Base-by-base conservation (phyloP, 768 basidiomycete genomes). In the Postia placenta region DNA sequence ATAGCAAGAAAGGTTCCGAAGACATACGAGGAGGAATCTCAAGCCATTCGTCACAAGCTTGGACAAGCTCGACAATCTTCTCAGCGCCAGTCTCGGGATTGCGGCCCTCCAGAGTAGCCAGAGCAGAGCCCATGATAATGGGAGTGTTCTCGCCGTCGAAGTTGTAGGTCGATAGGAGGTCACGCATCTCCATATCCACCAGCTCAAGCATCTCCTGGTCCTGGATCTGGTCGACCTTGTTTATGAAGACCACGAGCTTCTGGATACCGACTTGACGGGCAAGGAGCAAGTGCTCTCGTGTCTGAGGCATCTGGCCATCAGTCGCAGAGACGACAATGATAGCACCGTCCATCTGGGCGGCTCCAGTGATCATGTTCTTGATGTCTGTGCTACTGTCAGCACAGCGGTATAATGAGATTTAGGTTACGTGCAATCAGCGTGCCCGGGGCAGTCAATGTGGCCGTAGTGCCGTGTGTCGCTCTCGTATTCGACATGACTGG, bases 141-240 rank as follows among this genome's bases (percentile, higher is more conserved):
- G 96, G 96, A 0, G 96, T 98, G 60, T 85, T 79, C 68, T 99
- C 96, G 47, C 96, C 96, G 60, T 99, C 96, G 56, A 88, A 99
- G 60, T 92, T 89, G 74, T 97, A 98, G 12, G 82, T 83, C 3
- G 82, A 71, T 20, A 99, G 78, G 11, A 99, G 77, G 64, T 99
- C 96, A 51, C 96, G 85, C 85, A 99, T 99, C 78, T 99, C 96
- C 94, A 99, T 98, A 60, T 99, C 96, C 52, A 99, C 96, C 51
- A 99, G 86, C 73, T 96, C 92, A 49, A 98, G 74, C 93, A 99
- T 97, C 76, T 99, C 96, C 4, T 86, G 82, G 77, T 99, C 96
- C 53, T 86, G 81, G 51, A 98, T 88, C 74, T 86, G 81, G 72
- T 99, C 96, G 52, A 99, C 85, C 72, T 99, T 99, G 87, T 99